Percentiles rank a stretch among this genome's conserved stretches.
Evolutionary conservation across 805 yeast genomes (phyloP).

Genomic region (Brettanomyces sp.): DNA sequence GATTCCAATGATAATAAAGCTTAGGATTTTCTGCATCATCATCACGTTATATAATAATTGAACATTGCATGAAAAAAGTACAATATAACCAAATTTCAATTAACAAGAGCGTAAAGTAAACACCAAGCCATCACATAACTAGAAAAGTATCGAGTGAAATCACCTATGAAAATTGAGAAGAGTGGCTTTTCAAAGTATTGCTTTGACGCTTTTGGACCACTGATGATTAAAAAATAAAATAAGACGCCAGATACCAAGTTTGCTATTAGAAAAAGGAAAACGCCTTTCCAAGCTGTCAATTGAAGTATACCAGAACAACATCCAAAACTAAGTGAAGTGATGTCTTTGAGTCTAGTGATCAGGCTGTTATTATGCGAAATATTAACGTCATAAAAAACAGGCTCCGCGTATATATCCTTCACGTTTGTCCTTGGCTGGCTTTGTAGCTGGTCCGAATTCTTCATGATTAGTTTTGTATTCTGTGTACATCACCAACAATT

Average conservation of each 20-base stretch:
- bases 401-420: background rate
- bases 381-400: background rate
- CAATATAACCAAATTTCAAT: background rate
- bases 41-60: too few species aligned
- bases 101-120: conserved; percentile 37
- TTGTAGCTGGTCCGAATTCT: too few species aligned
- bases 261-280: conserved; percentile 31
- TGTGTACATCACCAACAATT: too few species aligned
- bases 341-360: conserved; percentile 24
- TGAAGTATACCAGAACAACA: conserved; percentile 46
- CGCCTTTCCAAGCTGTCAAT: conserved; percentile 40
- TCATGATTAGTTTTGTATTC: too few species aligned
- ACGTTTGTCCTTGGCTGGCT: too few species aligned
- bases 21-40: too few species aligned
- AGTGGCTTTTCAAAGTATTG: conserved; percentile 32
- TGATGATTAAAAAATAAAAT: conserved; percentile 23
- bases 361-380: conserved; percentile 10
- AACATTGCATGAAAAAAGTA: too few species aligned
- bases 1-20: too few species aligned
- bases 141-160: conserved; percentile 38
- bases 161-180: conserved; percentile 32
- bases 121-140: conserved; percentile 55
- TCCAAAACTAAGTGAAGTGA: conserved; percentile 42
- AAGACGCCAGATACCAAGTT: conserved; percentile 25
- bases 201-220: background rate